Evolutionary conservation across 2,329 filamentous ascomycete genomes (phyloP).

Genomic region (Fusarium sacchari): DNA sequence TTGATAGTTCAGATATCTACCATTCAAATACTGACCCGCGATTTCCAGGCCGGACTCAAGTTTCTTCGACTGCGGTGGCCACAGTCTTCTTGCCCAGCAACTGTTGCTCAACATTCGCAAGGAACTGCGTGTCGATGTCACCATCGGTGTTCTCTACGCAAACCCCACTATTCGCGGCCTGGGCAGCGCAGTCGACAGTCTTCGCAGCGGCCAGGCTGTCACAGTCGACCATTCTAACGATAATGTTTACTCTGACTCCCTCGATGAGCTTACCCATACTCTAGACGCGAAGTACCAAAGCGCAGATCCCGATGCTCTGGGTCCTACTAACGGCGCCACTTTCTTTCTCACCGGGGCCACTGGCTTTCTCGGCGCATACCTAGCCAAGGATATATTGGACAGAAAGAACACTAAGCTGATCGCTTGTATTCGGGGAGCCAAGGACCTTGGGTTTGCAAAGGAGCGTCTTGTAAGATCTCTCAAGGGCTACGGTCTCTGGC

Average conservation of each 20-base stretch:
- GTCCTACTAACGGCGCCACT: background rate
- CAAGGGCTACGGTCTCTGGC: slow-evolving; percentile 83
- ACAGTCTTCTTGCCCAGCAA: slow-evolving; percentile 70
- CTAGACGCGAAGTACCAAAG: slow-evolving; percentile 56
- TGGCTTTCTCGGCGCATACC: slow-evolving; percentile 81
- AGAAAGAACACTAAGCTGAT: slow-evolving; percentile 60
- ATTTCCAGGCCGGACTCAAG: background rate
- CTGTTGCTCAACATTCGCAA: slow-evolving; percentile 71
- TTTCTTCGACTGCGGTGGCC: slow-evolving; percentile 54
- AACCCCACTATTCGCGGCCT: background rate
- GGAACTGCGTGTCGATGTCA: slow-evolving; percentile 43
- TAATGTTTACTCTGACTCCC: slow-evolving; percentile 47
- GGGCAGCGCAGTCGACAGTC: slow-evolving; percentile 35
- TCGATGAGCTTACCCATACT: slow-evolving; percentile 59
- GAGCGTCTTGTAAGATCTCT: slow-evolving; percentile 74
- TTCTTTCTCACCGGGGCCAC: slow-evolving; percentile 83
- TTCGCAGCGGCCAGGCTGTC: background rate
- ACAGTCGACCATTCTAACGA: background rate
- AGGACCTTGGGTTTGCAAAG: slow-evolving; percentile 56
- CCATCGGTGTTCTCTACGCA: slow-evolving; percentile 47
- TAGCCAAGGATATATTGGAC: slow-evolving; percentile 78
- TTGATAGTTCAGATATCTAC: background rate
- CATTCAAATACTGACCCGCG: background rate
- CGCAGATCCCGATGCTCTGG: slow-evolving; percentile 49
- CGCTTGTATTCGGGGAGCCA: slow-evolving; percentile 75